Evolutionary conservation across 2,329 filamentous ascomycete species (phyloP).

Genomic region (Rhinocladiella mackenziei): DNA sequence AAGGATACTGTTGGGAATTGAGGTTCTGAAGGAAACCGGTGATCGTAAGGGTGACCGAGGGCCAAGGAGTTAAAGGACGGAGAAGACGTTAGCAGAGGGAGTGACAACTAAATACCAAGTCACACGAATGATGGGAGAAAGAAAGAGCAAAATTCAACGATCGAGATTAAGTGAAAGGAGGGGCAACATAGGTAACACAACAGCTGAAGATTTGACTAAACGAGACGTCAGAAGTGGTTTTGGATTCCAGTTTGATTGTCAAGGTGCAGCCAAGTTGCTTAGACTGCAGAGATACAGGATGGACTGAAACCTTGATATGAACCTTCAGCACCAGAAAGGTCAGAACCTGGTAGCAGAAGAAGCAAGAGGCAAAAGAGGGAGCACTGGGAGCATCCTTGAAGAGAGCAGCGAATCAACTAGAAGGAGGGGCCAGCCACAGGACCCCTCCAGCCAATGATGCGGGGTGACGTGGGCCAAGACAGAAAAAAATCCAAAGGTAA

Average conservation of each 20-base stretch:
- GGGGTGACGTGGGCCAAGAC: too few species aligned
- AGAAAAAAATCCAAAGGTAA: too few species aligned
- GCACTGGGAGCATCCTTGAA: too few species aligned
- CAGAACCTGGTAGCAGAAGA: too few species aligned
- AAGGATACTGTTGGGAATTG: neutral
- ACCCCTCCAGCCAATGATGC: too few species aligned
- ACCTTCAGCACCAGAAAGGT: neutral
- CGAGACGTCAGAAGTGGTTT: neutral
- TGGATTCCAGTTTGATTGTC: neutral
- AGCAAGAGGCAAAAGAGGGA: too few species aligned
- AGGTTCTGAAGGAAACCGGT: neutral
- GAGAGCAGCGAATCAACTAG: too few species aligned
- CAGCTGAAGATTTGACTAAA: neutral
- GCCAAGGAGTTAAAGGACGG: neutral
- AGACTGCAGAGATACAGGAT: neutral
- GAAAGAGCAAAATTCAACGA: neutral
- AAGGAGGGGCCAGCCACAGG: too few species aligned
- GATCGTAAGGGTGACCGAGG: neutral
- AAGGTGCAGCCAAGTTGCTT: constrained; percentile 3
- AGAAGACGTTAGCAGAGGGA: too few species aligned
- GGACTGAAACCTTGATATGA: neutral
- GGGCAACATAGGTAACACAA: neutral
- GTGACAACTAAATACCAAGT: neutral
- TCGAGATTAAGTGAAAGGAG: neutral
- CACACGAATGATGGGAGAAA: neutral